Evolutionary conservation across 2,329 filamentous ascomycete genomes (phyloP).

Genomic region (Neopestalotiopsis clavispora): DNA sequence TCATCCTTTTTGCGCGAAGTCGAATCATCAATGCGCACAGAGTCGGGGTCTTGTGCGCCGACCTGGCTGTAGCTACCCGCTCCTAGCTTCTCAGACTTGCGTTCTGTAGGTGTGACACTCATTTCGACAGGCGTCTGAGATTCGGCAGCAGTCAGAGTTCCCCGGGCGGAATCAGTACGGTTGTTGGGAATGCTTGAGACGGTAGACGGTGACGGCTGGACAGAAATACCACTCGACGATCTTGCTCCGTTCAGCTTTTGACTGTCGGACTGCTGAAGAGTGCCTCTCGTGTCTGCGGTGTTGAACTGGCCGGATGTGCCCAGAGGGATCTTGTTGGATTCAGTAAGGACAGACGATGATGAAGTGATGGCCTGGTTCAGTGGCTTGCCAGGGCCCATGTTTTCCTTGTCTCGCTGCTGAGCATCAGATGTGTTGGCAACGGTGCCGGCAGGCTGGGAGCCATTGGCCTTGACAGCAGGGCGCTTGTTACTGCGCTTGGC

Average conservation of each 20-base stretch:
- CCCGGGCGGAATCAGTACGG: constrained; percentile 9
- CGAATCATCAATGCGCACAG: constrained; percentile 19
- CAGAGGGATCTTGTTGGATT: constrained; percentile 19
- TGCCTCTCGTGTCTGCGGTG: constrained; percentile 31
- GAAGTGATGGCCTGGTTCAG: not conserved
- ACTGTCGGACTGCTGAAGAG: constrained; percentile 23
- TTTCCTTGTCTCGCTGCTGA: constrained; percentile 20
- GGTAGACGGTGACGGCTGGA: constrained; percentile 20
- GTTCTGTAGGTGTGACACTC: constrained; percentile 26
- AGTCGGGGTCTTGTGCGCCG: constrained; percentile 22
- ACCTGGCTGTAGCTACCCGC: constrained; percentile 36
- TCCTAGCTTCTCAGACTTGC: constrained; percentile 28
- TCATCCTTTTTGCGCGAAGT: constrained; percentile 19
- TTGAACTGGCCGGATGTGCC: constrained; percentile 24
- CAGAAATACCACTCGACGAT: constrained; percentile 20
- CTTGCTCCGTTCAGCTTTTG: constrained; percentile 25
- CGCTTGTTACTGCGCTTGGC: constrained; percentile 35
- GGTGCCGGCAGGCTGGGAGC: not conserved
- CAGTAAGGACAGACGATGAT: not conserved
- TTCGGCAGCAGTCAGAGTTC: constrained; percentile 5
- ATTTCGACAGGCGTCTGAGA: constrained; percentile 22
- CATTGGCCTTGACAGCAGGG: constrained; percentile 27
- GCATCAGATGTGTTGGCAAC: not conserved
- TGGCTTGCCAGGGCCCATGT: constrained; percentile 17
- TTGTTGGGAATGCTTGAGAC: constrained; percentile 5